Percentiles rank a stretch among this genome's conserved stretches.
phyloP scores from a whole-genome alignment of 805 yeast genomes.

The Teunomyces aglyptinius region DNA sequence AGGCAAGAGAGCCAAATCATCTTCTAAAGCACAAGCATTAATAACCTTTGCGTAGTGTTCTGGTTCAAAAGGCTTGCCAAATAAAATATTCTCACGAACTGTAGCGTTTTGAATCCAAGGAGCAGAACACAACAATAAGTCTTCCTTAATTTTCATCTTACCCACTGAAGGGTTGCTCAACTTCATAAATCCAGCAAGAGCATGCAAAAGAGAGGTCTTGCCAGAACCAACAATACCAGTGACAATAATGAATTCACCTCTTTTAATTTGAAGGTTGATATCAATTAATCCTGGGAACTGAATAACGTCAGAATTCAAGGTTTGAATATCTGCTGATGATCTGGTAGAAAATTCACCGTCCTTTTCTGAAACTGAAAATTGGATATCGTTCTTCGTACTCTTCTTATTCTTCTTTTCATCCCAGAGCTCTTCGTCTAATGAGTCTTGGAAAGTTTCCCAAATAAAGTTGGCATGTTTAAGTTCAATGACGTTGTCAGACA shows the following conservation, averaged over 20 bases:
- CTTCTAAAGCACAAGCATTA: conserved; percentile 39
- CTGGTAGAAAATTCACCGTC: neutral
- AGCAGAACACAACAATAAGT: conserved; percentile 32
- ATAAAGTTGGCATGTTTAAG: conserved; percentile 26
- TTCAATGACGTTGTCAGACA: conserved; percentile 16
- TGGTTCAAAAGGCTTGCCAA: conserved; percentile 34
- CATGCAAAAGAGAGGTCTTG: conserved; percentile 39
- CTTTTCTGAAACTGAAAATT: conserved; percentile 8
- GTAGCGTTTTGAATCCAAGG: conserved; percentile 48
- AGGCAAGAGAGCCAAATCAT: conserved; percentile 34
- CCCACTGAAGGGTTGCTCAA: conserved; percentile 26
- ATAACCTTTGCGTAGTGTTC: conserved; percentile 27
- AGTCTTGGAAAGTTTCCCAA: conserved; percentile 32
- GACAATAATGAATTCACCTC: conserved; percentile 38
- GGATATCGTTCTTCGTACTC: conserved; percentile 5
- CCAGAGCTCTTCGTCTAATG: conserved; percentile 24
- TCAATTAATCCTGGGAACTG: conserved; percentile 34
- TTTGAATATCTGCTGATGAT: conserved; percentile 3
- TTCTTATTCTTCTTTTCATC: conserved; percentile 15
- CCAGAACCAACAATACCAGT: conserved; percentile 47
- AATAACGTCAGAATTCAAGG: conserved; percentile 2
- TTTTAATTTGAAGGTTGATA: conserved; percentile 28
- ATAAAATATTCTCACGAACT: conserved; percentile 37
- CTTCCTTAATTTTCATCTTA: conserved; percentile 23
- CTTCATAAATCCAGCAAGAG: conserved; percentile 42